These are phyloP conservation scores for Spinellus fusiger DNA, from an alignment of 192 early-diverging fungal species.

Conservation along the genomic window DNA sequence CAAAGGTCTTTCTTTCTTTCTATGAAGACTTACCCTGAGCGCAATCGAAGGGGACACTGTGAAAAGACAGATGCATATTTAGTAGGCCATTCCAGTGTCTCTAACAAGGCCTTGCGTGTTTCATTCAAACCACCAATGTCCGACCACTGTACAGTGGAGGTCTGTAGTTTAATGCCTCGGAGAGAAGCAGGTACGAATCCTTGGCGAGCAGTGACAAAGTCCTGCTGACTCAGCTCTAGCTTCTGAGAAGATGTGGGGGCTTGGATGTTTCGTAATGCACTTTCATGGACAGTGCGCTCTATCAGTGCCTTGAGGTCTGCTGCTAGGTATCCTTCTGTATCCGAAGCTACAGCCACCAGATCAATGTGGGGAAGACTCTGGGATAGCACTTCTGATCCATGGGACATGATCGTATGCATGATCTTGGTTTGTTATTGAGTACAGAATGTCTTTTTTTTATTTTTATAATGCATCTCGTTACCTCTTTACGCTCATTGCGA, in stretches of 20 bases:
- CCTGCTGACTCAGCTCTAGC: slow-evolving; percentile 44
- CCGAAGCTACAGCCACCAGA: slow-evolving; percentile 61
- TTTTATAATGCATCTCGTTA: slow-evolving; percentile 16
- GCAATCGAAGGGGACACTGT: slow-evolving; percentile 77
- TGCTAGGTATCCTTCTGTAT: slow-evolving; percentile 86
- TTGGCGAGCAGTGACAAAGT: slow-evolving; percentile 68
- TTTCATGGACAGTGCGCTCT: slow-evolving; percentile 76
- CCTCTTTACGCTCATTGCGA: slow-evolving; percentile 58
- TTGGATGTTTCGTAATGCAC: slow-evolving; percentile 59
- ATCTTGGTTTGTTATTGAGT: slow-evolving; percentile 47
- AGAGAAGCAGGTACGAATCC: slow-evolving; percentile 79
- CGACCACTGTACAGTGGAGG: slow-evolving; percentile 70
- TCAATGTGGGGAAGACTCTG: slow-evolving; percentile 56
- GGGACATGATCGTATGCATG: slow-evolving; percentile 59
- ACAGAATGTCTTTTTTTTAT: slow-evolving; percentile 15
- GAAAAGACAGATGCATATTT: slow-evolving; percentile 89
- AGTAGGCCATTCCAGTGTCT: slow-evolving; percentile 95
- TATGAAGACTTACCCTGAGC: slow-evolving; percentile 63
- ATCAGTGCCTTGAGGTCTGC: slow-evolving; percentile 74
- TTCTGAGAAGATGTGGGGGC: not conserved
- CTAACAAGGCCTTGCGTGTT: slow-evolving; percentile 72
- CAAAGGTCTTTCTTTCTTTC: not conserved
- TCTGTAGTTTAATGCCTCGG: slow-evolving; percentile 71
- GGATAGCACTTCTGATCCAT: slow-evolving; percentile 39
- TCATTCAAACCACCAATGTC: slow-evolving; percentile 86